Conservation (phyloP, 257 asterid species). For the Marsdenia floribunda region DNA sequence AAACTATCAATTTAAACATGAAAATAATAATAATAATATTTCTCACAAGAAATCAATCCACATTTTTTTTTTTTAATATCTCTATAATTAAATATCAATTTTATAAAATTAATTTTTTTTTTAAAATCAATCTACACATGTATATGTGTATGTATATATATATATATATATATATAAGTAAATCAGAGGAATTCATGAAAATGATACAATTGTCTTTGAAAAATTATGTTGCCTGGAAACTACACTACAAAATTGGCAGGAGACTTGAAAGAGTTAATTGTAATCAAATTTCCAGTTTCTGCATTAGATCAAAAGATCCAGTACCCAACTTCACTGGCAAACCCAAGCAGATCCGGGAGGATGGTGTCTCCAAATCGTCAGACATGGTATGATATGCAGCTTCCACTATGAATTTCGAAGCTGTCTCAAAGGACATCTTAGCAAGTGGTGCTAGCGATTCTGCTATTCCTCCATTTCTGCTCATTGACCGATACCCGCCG, state of each 20-base stretch:
- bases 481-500: constrained; percentile 85
- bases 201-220: background rate
- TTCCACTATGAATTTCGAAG: constrained; percentile 82
- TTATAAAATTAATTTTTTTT: too few species aligned
- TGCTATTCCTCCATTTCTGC: constrained; percentile 73
- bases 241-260: background rate
- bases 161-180: too few species aligned
- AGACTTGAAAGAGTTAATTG: background rate
- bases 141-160: too few species aligned
- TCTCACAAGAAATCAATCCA: too few species aligned
- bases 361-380: constrained; percentile 70
- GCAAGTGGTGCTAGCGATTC: constrained; percentile 71
- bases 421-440: constrained; percentile 90
- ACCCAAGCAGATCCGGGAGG: constrained; percentile 81
- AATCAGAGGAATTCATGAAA: background rate
- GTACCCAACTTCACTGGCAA: constrained; percentile 90
- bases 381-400: constrained; percentile 63
- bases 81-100: too few species aligned
- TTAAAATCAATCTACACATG: too few species aligned
- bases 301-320: constrained; percentile 87
- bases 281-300: constrained; percentile 39
- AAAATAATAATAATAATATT: too few species aligned
- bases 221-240: background rate
- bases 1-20: too few species aligned
- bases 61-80: too few species aligned